Conservation (phyloP, 805 yeast genomes). For the Cyberlindnera suaveolens region DNA sequence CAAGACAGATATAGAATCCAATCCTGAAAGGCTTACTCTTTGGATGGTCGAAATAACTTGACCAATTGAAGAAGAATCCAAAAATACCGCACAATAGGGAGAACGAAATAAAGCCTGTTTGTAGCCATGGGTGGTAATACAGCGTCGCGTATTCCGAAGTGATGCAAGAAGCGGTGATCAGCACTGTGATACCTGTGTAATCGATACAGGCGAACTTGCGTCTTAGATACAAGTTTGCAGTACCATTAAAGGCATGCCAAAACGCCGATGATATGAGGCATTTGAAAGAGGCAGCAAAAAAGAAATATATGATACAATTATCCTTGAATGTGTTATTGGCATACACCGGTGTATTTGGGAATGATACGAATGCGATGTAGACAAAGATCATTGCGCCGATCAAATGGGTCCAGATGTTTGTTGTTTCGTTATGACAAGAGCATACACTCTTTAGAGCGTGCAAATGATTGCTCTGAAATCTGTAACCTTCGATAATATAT, state of each 20-base stretch:
- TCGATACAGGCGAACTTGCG: slow-evolving; percentile 87
- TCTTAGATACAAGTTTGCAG: slow-evolving; percentile 56
- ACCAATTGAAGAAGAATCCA: slow-evolving; percentile 84
- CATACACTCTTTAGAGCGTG: slow-evolving; percentile 57
- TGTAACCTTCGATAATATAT: slow-evolving; percentile 75
- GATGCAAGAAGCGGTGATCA: slow-evolving; percentile 84
- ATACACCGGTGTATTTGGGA: slow-evolving; percentile 55
- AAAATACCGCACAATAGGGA: slow-evolving; percentile 61
- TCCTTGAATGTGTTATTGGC: slow-evolving; percentile 32
- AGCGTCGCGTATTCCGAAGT: slow-evolving; percentile 80
- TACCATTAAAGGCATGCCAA: slow-evolving; percentile 91
- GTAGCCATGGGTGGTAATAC: slow-evolving; percentile 47
- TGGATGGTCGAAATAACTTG: slow-evolving; percentile 85
- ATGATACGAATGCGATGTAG: slow-evolving; percentile 52
- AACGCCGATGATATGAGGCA: slow-evolving; percentile 74
- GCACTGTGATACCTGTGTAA: slow-evolving; percentile 86
- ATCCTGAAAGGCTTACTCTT: slow-evolving; percentile 78
- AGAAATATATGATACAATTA: slow-evolving; percentile 52
- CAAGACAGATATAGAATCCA: slow-evolving; percentile 70
- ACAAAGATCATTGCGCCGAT: slow-evolving; percentile 57
- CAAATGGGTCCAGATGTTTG: slow-evolving; percentile 91
- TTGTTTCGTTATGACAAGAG: slow-evolving; percentile 75
- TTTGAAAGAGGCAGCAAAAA: slow-evolving; percentile 64
- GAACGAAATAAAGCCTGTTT: slow-evolving; percentile 47
- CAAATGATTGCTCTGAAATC: slow-evolving; percentile 63